Percentiles rank a stretch among this genome's conserved stretches.
phyloP scores from a whole-genome alignment of 1,284 basidiomycete genomes.

The Coriolopsis trogii region DNA sequence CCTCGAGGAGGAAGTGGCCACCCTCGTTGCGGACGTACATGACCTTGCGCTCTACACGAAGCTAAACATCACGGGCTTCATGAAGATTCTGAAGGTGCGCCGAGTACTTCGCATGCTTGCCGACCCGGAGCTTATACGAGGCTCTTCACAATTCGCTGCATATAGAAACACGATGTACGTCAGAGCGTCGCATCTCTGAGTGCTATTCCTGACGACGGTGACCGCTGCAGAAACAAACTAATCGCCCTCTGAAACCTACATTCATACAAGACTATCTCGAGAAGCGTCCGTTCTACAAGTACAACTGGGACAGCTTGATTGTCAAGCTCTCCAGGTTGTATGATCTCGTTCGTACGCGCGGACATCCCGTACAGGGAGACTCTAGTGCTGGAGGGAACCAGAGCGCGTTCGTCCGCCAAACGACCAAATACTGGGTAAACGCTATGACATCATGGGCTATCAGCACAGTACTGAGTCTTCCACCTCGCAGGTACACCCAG shows the following conservation, averaged over 20 bases:
- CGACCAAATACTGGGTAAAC: constrained; percentile 97
- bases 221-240: constrained; percentile 77
- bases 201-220: background rate
- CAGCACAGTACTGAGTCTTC: background rate
- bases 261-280: constrained; percentile 93
- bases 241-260: constrained; percentile 61
- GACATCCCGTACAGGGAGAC: constrained; percentile 93
- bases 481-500: constrained; percentile 76
- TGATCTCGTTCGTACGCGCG: constrained; percentile 94
- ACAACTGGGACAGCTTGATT: constrained; percentile 91
- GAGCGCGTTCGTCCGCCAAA: constrained; percentile 96
- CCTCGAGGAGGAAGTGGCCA: constrained; percentile 95
- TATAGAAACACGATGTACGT: constrained; percentile 80
- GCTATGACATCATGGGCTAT: background rate
- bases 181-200: constrained; percentile 1
- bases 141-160: constrained; percentile 6
- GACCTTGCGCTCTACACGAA: constrained; percentile 96
- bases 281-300: constrained; percentile 95
- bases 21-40: constrained; percentile 96
- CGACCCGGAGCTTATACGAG: constrained; percentile 1
- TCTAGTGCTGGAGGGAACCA: constrained; percentile 93
- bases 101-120: background rate
- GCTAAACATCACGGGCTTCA: constrained; percentile 97
- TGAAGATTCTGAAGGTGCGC: constrained; percentile 95
- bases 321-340: constrained; percentile 97